Conservation (phyloP, 2,329 filamentous ascomycete genomes). For the Fusarium chuoi region DNA sequence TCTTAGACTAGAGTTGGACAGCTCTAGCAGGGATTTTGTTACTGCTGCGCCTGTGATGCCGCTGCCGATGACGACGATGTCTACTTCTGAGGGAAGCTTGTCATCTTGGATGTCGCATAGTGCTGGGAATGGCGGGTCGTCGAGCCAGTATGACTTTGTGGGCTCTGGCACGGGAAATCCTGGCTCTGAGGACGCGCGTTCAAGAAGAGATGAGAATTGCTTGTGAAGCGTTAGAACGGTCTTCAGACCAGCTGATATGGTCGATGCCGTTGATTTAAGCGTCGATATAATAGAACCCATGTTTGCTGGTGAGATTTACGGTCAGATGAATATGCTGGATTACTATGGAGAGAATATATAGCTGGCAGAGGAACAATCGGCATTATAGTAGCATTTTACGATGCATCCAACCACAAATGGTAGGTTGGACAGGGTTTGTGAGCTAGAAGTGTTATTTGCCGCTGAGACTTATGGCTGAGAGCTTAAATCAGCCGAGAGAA, state of each 20-base stretch:
- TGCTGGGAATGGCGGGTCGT: conserved; percentile 55
- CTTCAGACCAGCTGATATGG: conserved; percentile 40
- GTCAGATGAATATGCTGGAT: background rate
- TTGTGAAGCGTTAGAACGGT: conserved; percentile 43
- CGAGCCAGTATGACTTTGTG: conserved; percentile 59
- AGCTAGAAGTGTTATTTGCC: too few species aligned
- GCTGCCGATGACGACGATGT: conserved; percentile 64
- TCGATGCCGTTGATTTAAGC: conserved; percentile 35
- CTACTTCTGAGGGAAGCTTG: conserved; percentile 52
- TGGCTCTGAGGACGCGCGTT: conserved; percentile 47
- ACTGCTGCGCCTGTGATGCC: conserved; percentile 60
- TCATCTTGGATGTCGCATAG: conserved; percentile 49
- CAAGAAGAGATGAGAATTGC: conserved; percentile 44
- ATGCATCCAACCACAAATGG: background rate
- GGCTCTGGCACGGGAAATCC: conserved; percentile 55
- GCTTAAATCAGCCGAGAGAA: too few species aligned
- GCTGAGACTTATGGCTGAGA: too few species aligned
- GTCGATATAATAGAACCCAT: conserved; percentile 51
- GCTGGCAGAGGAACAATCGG: background rate
- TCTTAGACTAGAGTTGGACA: conserved; percentile 23
- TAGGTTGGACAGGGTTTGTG: background rate
- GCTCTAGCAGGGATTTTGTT: conserved; percentile 43
- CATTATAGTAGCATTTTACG: background rate
- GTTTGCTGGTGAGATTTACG: background rate
- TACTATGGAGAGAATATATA: background rate